Conservation (phyloP, 768 basidiomycete species). For the Crepidotus variabilis region DNA sequence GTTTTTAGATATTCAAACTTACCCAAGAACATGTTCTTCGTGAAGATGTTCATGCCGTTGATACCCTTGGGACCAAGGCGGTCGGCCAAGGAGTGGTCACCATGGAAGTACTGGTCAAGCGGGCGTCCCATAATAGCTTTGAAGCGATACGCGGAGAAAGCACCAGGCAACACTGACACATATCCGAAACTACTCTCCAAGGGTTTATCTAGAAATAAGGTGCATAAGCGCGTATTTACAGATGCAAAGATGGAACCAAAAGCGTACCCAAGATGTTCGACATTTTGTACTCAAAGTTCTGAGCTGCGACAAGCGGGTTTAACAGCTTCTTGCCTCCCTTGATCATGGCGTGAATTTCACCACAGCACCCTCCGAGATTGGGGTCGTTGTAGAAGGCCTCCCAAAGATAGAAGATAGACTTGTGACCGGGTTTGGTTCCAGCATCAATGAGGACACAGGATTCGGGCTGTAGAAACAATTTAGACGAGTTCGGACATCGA, state of each 20-base stretch:
- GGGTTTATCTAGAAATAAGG: conserved; percentile 67
- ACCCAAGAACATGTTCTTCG: conserved; percentile 75
- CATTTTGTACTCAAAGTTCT: conserved; percentile 99
- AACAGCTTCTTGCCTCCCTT: conserved; percentile 87
- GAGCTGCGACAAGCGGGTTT: conserved; percentile 90
- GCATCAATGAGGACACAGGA: conserved; percentile 92
- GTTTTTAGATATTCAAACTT: conserved; percentile 5
- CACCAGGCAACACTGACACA: conserved; percentile 92
- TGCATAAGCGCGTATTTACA: background rate
- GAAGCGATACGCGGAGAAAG: conserved; percentile 95
- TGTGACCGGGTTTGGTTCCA: conserved; percentile 95
- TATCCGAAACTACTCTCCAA: conserved; percentile 95
- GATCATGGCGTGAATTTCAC: conserved; percentile 97
- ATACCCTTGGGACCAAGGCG: conserved; percentile 92
- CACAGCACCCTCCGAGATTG: conserved; percentile 83
- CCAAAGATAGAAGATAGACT: conserved; percentile 95
- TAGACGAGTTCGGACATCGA: background rate
- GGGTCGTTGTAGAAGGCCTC: conserved; percentile 83
- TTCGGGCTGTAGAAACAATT: conserved; percentile 58
- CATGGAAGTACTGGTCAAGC: conserved; percentile 82
- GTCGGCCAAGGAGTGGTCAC: conserved; percentile 86
- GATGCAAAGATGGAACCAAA: background rate
- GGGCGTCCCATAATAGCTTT: conserved; percentile 89
- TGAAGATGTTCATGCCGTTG: conserved; percentile 96
- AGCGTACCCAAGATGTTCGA: conserved; percentile 83